Conservation (phyloP, 306 rosid genomes). For the Coriaria nepalensis region DNA sequence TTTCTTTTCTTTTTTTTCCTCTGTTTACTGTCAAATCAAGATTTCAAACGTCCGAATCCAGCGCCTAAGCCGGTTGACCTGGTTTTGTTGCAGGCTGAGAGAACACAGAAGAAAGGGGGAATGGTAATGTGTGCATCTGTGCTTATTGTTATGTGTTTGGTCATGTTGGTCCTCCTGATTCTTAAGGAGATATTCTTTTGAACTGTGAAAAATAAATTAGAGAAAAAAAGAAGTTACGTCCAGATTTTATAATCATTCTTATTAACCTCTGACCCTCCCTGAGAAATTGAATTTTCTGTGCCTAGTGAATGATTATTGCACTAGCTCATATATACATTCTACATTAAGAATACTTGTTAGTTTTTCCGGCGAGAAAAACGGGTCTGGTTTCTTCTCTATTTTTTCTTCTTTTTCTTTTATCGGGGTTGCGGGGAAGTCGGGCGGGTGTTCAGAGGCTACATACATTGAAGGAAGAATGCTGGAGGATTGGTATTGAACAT, state of each 20-base stretch:
- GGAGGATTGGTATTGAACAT: no score
- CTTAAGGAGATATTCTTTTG: slow-evolving; percentile 82
- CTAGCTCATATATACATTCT: no score
- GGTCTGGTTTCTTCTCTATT: no score
- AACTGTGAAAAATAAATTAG: slow-evolving; percentile 13
- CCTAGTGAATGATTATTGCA: no score
- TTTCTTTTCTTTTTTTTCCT: slow-evolving; percentile 1
- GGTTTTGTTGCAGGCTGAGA: slow-evolving; percentile 72
- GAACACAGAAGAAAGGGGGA: slow-evolving; percentile 88
- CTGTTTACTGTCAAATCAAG: slow-evolving; percentile 1
- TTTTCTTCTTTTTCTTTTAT: no score
- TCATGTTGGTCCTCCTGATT: slow-evolving; percentile 78
- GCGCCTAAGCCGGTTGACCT: no score
- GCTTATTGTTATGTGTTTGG: slow-evolving; percentile 86
- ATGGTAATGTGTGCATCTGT: slow-evolving; percentile 88
- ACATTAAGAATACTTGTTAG: no score
- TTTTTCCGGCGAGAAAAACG: no score
- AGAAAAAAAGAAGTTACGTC: slow-evolving; percentile 9
- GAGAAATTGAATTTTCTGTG: neutral
- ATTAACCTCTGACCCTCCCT: slow-evolving; percentile 20
- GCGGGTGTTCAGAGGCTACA: no score
- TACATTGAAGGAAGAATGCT: no score
- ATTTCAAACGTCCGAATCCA: neutral
- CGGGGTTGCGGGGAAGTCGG: no score
- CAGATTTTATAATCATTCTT: slow-evolving; percentile 23